Conservation (phyloP, 495 filamentous ascomycete species). For the Xylaria venustula region DNA sequence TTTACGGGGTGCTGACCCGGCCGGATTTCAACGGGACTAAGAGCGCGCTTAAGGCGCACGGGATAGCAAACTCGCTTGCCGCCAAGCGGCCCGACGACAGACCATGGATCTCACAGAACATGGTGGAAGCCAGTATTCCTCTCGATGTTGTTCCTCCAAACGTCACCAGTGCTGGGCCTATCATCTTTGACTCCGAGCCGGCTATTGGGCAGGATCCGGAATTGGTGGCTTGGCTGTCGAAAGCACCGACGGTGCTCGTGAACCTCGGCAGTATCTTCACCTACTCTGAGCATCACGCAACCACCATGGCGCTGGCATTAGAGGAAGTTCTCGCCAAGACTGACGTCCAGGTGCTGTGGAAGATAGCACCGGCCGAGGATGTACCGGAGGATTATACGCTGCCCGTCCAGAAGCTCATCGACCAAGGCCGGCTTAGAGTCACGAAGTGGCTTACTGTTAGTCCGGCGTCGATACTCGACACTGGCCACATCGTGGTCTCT, state of each 20-base stretch:
- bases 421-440: constrained; percentile 34
- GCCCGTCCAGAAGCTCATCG: constrained; percentile 18
- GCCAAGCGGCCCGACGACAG: neutral
- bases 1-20: constrained; percentile 3
- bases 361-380: constrained; percentile 25
- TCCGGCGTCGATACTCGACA: constrained; percentile 46
- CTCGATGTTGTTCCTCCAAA: constrained; percentile 40
- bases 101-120: constrained; percentile 21
- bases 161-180: constrained; percentile 47
- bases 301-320: constrained; percentile 37
- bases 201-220: constrained; percentile 41
- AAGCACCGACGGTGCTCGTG: constrained; percentile 45
- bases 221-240: constrained; percentile 42
- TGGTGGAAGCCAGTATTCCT: constrained; percentile 30
- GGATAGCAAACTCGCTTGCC: constrained; percentile 1
- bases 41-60: constrained; percentile 1
- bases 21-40: neutral
- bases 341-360: constrained; percentile 48
- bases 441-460: constrained; percentile 49
- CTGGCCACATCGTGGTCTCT: constrained; percentile 45
- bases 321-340: constrained; percentile 35
- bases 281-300: constrained; percentile 24
- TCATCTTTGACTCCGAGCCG: constrained; percentile 32
- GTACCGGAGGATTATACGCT: constrained; percentile 22
- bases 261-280: constrained; percentile 47